Evolutionary conservation across 768 basidiomycete species (phyloP), one percentile per base, ranked within the genome.

Genomic region (Phlebiopsis gigantea): DNA sequence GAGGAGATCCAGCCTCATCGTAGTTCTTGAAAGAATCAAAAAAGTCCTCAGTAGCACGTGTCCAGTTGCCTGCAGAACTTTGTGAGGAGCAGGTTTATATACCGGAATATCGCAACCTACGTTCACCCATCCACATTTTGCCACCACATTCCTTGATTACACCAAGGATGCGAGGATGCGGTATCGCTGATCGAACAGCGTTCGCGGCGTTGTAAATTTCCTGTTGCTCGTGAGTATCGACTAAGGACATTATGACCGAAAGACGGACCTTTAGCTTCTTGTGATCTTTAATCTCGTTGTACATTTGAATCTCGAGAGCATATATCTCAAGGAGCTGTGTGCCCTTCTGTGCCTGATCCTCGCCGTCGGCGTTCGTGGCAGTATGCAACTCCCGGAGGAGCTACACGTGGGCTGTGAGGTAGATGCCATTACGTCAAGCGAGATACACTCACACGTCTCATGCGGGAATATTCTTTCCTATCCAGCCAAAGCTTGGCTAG

Each of bases 51-150:
- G 93, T 95, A 0, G 97, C 97, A 56, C 92, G 84, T 55, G 90
- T 88, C 95, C 96, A 99, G 75, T 97, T 91, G 56, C 90, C 92
- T 94, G 67, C 9, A 21, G 46, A 19, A n/a, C 5, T 14, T 48
- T 12, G 56, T 56, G n/a, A 61, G 45, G 25, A 21, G 25, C 24
- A n/a, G 34, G 45, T 17, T 12, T 39, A 17, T 42, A 26, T 46
- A 24, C 41, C 17, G 25, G 26, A 46, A 14, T 2, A 22, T 7
- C 29, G 2, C 39, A 46, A 64, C 85, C 66, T 71, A 88, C 96
- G 90, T 79, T 98, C 97, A 57, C 92, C 93, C 97, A 99, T 98
- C 95, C 97, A 98, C 97, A 99, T 99, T 74, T 99, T 99, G 2
- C 97, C 97, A 15, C 97, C 97, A 63, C 96, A 98, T 71, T 99